These are phyloP conservation scores for Xylariaceae sp. DNA, from an alignment of 2,329 filamentous ascomycete species.

Conservation along the genomic window DNA sequence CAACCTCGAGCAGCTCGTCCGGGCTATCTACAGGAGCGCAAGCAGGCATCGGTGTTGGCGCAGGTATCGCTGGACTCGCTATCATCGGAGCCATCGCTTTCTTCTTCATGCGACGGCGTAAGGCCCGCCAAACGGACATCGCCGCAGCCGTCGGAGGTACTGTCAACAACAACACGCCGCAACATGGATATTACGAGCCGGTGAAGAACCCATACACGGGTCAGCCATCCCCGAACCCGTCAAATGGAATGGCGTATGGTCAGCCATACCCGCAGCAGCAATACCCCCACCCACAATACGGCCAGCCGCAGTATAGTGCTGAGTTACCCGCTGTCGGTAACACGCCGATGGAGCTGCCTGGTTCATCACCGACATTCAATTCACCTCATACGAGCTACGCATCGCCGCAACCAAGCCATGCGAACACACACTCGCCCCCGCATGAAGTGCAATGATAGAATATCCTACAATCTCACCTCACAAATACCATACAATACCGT, in stretches of 20 bases:
- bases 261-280: conserved; percentile 11
- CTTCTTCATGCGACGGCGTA: conserved; percentile 25
- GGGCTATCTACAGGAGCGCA: conserved; percentile 27
- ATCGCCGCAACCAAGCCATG: not conserved
- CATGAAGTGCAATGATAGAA: too few relatives aligned
- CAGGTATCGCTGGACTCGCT: conserved; percentile 20
- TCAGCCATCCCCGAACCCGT: conserved; percentile 7
- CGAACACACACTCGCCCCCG: too few relatives aligned
- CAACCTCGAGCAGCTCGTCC: not conserved
- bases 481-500: too few relatives aligned
- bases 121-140: conserved; percentile 9
- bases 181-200: conserved; percentile 19
- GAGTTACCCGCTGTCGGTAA: conserved; percentile 14
- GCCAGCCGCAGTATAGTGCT: conserved; percentile 13
- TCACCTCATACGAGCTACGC: too few relatives aligned
- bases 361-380: too few relatives aligned
- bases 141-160: conserved; percentile 4
- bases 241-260: conserved; percentile 8
- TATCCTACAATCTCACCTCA: too few relatives aligned
- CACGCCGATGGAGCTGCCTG: conserved; percentile 11
- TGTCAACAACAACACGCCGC: conserved; percentile 6
- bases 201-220: conserved; percentile 15
- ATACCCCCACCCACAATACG: conserved; percentile 10
- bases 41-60: conserved; percentile 32
- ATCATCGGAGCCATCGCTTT: conserved; percentile 18